These are phyloP conservation scores for Jatropha curcas DNA, from an alignment of 345 rosid species.

Conservation along the genomic window DNA sequence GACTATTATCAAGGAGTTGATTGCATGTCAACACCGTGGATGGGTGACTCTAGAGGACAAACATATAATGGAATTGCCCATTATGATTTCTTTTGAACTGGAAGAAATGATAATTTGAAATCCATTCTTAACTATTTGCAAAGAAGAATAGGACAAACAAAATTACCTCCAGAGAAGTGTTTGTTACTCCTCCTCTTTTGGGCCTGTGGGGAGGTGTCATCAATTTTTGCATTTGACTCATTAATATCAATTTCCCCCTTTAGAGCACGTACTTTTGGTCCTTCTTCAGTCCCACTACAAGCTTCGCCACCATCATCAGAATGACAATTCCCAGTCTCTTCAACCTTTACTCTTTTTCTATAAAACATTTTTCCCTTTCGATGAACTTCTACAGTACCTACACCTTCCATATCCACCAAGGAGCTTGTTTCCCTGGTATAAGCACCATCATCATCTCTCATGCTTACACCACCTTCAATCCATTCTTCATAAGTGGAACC, in stretches of 20 bases:
- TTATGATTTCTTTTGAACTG: not conserved
- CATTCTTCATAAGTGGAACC: conserved; percentile 41
- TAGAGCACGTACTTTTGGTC: conserved; percentile 23
- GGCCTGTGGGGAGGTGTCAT: conserved; percentile 38
- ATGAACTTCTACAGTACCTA: conserved; percentile 58
- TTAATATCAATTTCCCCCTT: conserved; percentile 44
- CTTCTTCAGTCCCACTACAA: conserved; percentile 26
- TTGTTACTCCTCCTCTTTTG: conserved; percentile 43
- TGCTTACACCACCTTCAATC: conserved; percentile 45
- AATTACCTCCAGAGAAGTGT: conserved; percentile 25
- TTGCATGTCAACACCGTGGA: too few relatives aligned
- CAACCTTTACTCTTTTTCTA: conserved; percentile 50
- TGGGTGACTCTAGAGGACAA: not conserved
- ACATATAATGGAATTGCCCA: not conserved
- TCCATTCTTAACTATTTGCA: not conserved
- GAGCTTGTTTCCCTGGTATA: conserved; percentile 47
- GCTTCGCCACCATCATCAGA: conserved; percentile 32
- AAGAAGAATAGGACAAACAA: not conserved
- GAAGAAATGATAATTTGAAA: not conserved
- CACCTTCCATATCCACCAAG: conserved; percentile 62
- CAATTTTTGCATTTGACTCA: conserved; percentile 43
- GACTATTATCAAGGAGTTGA: not conserved
- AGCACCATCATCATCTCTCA: conserved; percentile 37
- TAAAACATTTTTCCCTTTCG: conserved; percentile 56
- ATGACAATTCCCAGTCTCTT: conserved; percentile 11